Percentiles rank a stretch among this genome's conserved stretches.
phyloP scores from a whole-genome alignment of 2,329 filamentous ascomycete genomes.

The Fusarium sp. region DNA sequence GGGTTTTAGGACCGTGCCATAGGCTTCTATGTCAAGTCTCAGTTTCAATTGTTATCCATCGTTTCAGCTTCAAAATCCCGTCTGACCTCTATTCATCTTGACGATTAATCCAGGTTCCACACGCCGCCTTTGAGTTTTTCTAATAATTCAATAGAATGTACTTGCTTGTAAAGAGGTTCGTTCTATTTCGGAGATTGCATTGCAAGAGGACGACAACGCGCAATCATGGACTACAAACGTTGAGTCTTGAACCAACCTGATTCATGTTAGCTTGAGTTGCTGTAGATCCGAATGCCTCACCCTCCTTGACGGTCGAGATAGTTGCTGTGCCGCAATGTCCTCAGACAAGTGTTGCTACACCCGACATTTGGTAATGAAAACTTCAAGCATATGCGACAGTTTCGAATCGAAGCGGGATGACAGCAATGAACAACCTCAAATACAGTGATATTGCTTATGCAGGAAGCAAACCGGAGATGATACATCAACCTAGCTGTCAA shows the following conservation, averaged over 20 bases:
- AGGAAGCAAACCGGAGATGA: not conserved
- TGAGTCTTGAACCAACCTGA: slow-evolving; percentile 4
- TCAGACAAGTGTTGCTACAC: not conserved
- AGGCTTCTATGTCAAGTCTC: slow-evolving; percentile 18
- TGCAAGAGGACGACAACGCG: slow-evolving; percentile 2
- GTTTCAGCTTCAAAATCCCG: slow-evolving; percentile 27
- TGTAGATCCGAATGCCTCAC: slow-evolving; percentile 12
- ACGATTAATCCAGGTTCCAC: slow-evolving; percentile 1
- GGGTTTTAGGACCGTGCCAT: slow-evolving; percentile 20
- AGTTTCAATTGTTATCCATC: slow-evolving; percentile 15
- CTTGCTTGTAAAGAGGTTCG: not conserved
- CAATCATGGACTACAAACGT: slow-evolving; percentile 9
- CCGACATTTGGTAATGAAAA: slow-evolving; percentile 5
- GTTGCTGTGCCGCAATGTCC: slow-evolving; percentile 19
- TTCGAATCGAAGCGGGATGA: slow-evolving; percentile 14
- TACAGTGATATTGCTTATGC: not conserved
- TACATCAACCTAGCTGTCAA: slow-evolving; percentile 5
- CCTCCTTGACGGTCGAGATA: not conserved
- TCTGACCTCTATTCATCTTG: slow-evolving; percentile 2
- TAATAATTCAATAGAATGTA: not conserved
- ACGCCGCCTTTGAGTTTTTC: not conserved
- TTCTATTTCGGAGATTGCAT: not conserved
- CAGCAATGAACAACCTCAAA: not conserved
- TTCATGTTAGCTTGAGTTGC: slow-evolving; percentile 1
- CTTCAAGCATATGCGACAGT: slow-evolving; percentile 12